A percentile compares a stretch with the other conserved stretches of the same genome.
Conservation (phyloP, 2,329 filamentous ascomycete species). For the Cladophialophora immunda region DNA sequence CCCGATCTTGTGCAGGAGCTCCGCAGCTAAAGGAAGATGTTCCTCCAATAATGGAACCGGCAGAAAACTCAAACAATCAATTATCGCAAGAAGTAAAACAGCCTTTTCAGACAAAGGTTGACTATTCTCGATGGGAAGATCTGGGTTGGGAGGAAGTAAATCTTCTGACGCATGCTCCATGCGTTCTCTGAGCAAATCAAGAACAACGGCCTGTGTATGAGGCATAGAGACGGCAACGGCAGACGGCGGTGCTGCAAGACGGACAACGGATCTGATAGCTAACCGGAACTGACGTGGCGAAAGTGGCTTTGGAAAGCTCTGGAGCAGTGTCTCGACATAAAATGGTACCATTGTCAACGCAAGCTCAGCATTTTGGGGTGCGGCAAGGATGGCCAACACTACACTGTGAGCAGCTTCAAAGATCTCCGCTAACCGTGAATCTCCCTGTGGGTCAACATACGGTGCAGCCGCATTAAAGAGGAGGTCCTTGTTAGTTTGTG, state of each 20-base stretch:
- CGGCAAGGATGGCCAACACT: constrained; percentile 79
- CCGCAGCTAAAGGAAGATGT: constrained; percentile 78
- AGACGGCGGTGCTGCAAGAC: constrained; percentile 81
- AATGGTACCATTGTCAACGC: constrained; percentile 78
- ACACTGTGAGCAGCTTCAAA: constrained; percentile 90
- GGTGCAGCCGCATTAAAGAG: constrained; percentile 77
- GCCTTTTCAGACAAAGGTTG: constrained; percentile 76
- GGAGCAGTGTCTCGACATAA: constrained; percentile 83
- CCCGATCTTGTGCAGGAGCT: constrained; percentile 70
- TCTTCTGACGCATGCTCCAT: constrained; percentile 64
- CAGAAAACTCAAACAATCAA: constrained; percentile 80
- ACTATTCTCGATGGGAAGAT: constrained; percentile 44
- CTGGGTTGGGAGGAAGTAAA: constrained; percentile 53
- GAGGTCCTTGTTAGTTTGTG: constrained; percentile 73
- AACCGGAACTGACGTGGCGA: constrained; percentile 87
- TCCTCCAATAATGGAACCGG: constrained; percentile 75
- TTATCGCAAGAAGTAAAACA: constrained; percentile 76
- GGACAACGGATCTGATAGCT: constrained; percentile 85
- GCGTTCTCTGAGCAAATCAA: constrained; percentile 79
- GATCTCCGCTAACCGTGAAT: constrained; percentile 69
- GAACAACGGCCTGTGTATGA: constrained; percentile 77
- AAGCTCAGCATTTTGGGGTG: constrained; percentile 77
- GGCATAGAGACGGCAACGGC: constrained; percentile 76
- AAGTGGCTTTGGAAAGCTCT: constrained; percentile 79
- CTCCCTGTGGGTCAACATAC: constrained; percentile 72